Base-by-base conservation (phyloP, 2,329 filamentous ascomycete genomes). In the Fusarium dlaminii region DNA sequence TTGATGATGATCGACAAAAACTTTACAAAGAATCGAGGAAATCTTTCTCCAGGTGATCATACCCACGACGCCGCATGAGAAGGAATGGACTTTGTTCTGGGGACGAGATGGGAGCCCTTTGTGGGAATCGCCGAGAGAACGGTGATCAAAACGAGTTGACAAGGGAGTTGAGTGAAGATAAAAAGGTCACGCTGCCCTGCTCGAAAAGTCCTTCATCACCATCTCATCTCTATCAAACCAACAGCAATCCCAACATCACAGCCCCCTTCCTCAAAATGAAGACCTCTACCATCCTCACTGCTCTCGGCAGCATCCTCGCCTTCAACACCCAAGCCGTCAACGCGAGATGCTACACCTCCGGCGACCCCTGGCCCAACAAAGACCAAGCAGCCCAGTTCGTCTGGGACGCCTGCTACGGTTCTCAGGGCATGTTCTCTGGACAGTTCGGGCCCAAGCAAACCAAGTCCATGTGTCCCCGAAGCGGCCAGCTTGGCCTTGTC, bases 71-170 rank as follows among this genome's bases (percentile, higher is more conserved):
- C 2, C 4, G 0, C 15, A 32, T 32, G 11, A 1, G 22, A 32
- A 51, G 48, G 29, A 24, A 32, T n/a, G 29, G n/a, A 14, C 29
- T 18, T 32, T 14, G 3, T n/a, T 5, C 11, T 1, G 3, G 29
- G 15, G 15, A n/a, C 22, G 22, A 49, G 11, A 49, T 32, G 11
- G 3, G 4, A 32, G 11, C 17, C 11, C 1, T 32, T 18, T 24
- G 3, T 14, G 12, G 29, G 0, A 32, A 24, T 51, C 6, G 11
- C 48, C 29, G 48, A 51, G 6, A 20, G 6, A 7, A 9, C 2
- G 7, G 1, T 0, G 5, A 8, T 18, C 15, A 10, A 1, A 2
- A 2, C 0, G 29, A 32, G 48, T 5, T 2, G 22, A 10, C 0
- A 6, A 32, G 15, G 4, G 15, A 24, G 11, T 24, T 49, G 6